Evolutionary conservation across 2,329 filamentous ascomycete species (phyloP).

Genomic region (Hypoxylon sp.): DNA sequence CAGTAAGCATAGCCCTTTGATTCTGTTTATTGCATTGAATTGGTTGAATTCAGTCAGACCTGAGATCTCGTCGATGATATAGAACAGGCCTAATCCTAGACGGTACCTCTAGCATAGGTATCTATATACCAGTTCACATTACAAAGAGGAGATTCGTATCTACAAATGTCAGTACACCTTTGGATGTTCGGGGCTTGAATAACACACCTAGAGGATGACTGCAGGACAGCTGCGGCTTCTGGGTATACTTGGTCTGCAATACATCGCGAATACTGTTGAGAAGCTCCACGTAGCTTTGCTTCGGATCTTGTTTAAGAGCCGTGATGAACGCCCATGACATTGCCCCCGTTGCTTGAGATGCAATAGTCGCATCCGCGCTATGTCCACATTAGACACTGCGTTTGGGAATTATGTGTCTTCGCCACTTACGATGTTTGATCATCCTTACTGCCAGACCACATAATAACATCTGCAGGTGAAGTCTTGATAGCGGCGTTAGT

Average conservation of each 20-base stretch:
- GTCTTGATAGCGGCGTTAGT: slow-evolving; percentile 63
- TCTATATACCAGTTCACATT: slow-evolving; percentile 60
- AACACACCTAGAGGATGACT: slow-evolving; percentile 93
- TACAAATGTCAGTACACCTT: slow-evolving; percentile 51
- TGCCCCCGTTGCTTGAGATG: slow-evolving; percentile 90
- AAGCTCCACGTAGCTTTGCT: slow-evolving; percentile 97
- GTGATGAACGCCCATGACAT: slow-evolving; percentile 99
- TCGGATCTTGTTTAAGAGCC: slow-evolving; percentile 94
- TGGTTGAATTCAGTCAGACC: background rate
- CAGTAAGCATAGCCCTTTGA: background rate
- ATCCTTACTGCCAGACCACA: slow-evolving; percentile 98
- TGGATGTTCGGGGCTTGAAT: slow-evolving; percentile 20
- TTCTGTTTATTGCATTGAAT: background rate
- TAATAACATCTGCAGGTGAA: slow-evolving; percentile 93
- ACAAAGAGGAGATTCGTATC: slow-evolving; percentile 76
- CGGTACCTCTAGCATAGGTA: background rate
- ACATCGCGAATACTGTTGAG: slow-evolving; percentile 97
- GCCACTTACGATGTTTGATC: slow-evolving; percentile 91
- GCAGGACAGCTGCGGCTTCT: slow-evolving; percentile 97
- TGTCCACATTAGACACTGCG: slow-evolving; percentile 4
- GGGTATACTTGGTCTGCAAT: slow-evolving; percentile 86
- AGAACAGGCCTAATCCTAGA: background rate
- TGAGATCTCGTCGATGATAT: background rate
- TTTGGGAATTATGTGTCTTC: slow-evolving; percentile 60
- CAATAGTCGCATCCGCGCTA: slow-evolving; percentile 93